Evolutionary conservation across 2,329 filamentous ascomycete genomes (phyloP).

Genomic region (Fusarium xylarioides): DNA sequence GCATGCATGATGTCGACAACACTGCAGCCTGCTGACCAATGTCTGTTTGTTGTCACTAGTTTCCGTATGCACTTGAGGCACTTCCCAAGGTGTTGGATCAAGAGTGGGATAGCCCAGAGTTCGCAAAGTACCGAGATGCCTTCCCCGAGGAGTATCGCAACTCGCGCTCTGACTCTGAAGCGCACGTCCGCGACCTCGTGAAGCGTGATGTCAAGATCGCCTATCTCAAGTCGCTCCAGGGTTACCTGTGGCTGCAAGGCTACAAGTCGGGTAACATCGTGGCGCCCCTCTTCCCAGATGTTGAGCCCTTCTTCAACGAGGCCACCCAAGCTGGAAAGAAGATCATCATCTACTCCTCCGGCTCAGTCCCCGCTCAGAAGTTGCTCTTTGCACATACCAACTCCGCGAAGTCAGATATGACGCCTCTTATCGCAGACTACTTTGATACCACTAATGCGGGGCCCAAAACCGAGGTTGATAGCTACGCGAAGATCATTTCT

Average conservation of each 20-base stretch:
- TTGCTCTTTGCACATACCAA: slow-evolving; percentile 77
- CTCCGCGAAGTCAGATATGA: slow-evolving; percentile 67
- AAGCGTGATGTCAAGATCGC: slow-evolving; percentile 76
- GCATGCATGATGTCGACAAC: slow-evolving; percentile 23
- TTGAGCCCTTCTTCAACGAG: slow-evolving; percentile 67
- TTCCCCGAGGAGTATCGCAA: slow-evolving; percentile 73
- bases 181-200: slow-evolving; percentile 77
- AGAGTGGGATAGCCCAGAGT: slow-evolving; percentile 72
- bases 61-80: slow-evolving; percentile 76
- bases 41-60: slow-evolving; percentile 58
- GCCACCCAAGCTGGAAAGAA: slow-evolving; percentile 66
- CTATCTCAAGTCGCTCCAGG: slow-evolving; percentile 82
- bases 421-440: slow-evolving; percentile 68
- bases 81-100: slow-evolving; percentile 70
- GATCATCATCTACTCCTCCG: slow-evolving; percentile 83
- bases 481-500: slow-evolving; percentile 72
- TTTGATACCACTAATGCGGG: slow-evolving; percentile 87
- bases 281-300: slow-evolving; percentile 79
- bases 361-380: slow-evolving; percentile 82
- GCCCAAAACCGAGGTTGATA: slow-evolving; percentile 71
- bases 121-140: slow-evolving; percentile 73
- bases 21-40: slow-evolving; percentile 28
- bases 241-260: slow-evolving; percentile 79
- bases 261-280: slow-evolving; percentile 75
- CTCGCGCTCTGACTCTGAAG: slow-evolving; percentile 67